Percentiles rank a stretch among this genome's conserved stretches.
Conservation (phyloP, 2,329 filamentous ascomycete genomes). For the Fusarium circinatum region DNA sequence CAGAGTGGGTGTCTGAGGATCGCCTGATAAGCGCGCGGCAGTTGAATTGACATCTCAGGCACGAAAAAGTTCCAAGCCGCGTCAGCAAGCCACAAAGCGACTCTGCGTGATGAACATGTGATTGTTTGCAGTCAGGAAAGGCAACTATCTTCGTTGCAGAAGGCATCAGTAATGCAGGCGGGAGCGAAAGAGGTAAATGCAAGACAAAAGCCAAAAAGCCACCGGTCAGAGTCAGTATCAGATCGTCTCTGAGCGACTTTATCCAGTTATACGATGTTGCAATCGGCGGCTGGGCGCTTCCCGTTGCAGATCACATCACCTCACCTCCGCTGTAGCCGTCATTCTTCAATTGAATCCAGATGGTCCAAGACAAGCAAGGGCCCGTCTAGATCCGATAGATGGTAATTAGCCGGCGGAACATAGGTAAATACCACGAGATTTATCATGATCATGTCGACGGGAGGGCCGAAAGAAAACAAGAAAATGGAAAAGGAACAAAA, state of each 20-base stretch:
- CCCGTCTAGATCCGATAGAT: conserved; percentile 2
- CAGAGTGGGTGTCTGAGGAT: neutral
- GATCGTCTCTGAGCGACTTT: conserved; percentile 5
- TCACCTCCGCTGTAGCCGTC: conserved; percentile 2
- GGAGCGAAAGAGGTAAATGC: conserved; percentile 1
- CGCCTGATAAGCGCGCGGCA: conserved; percentile 35
- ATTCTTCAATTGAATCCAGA: conserved; percentile 14
- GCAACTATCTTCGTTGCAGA: neutral
- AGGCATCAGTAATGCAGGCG: neutral
- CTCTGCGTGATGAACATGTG: conserved; percentile 13
- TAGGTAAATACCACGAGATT: conserved; percentile 29
- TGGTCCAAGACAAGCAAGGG: conserved; percentile 16
- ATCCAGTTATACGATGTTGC: conserved; percentile 20
- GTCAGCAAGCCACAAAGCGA: conserved; percentile 12
- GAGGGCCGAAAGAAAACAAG: conserved; percentile 9
- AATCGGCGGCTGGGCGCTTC: conserved; percentile 32
- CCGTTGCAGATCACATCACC: conserved; percentile 26
- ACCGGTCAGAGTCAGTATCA: neutral
- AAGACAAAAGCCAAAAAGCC: neutral
- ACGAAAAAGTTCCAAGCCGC: conserved; percentile 4
- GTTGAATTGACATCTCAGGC: conserved; percentile 14
- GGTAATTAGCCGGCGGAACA: conserved; percentile 16
- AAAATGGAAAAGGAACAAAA: conserved; percentile 9
- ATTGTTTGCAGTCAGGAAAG: neutral
- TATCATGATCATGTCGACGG: conserved; percentile 4